Percentiles rank a stretch among this genome's conserved stretches.
These are phyloP conservation scores for Alliaria petiolata DNA, from an alignment of 345 rosid species.

Conservation along the genomic window DNA sequence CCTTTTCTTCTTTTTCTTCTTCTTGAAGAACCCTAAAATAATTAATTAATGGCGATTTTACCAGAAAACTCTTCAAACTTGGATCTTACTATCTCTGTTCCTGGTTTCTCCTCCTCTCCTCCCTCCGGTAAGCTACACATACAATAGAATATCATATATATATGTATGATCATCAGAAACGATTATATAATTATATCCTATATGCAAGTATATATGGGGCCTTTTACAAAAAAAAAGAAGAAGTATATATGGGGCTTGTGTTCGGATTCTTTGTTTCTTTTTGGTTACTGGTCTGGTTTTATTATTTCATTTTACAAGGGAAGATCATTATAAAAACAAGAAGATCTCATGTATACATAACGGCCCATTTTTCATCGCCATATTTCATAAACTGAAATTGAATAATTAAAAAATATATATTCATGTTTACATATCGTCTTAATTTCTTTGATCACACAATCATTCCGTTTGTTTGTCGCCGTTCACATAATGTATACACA, in stretches of 20 bases:
- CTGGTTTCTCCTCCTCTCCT: conserved; percentile 69
- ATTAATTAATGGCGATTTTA: conserved; percentile 47
- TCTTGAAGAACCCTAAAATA: conserved; percentile 14
- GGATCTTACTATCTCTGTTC: conserved; percentile 79
- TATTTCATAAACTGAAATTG: neutral
- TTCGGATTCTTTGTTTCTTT: neutral
- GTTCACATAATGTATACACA: conserved; percentile 23
- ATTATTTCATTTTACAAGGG: neutral
- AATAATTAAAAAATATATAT: neutral
- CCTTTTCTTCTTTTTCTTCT: conserved; percentile 37
- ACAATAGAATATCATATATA: neutral
- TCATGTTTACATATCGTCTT: neutral
- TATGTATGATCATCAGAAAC: too few species aligned
- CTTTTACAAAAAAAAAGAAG: too few species aligned
- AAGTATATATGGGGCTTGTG: neutral
- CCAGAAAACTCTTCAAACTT: conserved; percentile 58
- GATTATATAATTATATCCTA: too few species aligned
- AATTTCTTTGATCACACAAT: neutral
- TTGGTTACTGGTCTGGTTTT: conserved; percentile 1
- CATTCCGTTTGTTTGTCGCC: neutral
- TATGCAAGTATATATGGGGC: too few species aligned
- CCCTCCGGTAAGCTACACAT: conserved; percentile 43
- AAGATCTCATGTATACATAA: neutral
- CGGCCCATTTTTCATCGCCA: neutral
- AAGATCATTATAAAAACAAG: neutral